phyloP scores from a whole-genome alignment of 2,329 filamentous ascomycete genomes.

The Whalleya microplaca region DNA sequence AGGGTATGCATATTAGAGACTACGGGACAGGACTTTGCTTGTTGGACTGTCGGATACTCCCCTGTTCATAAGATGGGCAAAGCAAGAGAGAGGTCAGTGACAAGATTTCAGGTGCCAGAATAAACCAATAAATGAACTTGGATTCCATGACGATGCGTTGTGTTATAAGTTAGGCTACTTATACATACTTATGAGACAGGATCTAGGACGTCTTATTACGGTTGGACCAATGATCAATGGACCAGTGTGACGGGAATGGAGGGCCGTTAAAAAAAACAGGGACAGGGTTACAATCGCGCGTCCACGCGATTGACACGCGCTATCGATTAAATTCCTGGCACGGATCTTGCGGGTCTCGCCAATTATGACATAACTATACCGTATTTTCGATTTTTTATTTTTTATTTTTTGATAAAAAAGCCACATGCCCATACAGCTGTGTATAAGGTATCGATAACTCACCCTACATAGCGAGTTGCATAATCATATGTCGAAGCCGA shows the following conservation, averaged over 20 bases:
- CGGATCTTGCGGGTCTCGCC: not conserved
- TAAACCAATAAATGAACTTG: not conserved
- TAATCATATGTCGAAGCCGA: too few relatives aligned
- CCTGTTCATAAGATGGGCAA: slow-evolving; percentile 9
- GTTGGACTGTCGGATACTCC: slow-evolving; percentile 10
- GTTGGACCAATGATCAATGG: too few relatives aligned
- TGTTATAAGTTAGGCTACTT: too few relatives aligned
- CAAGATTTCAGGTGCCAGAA: not conserved
- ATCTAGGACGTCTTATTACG: too few relatives aligned
- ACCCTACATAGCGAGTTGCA: too few relatives aligned
- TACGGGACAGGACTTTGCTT: slow-evolving; percentile 4
- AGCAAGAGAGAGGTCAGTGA: not conserved
- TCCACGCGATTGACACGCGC: not conserved
- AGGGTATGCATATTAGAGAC: slow-evolving; percentile 35
- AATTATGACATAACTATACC: not conserved
- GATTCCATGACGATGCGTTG: not conserved
- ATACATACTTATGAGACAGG: too few relatives aligned
- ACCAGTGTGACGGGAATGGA: too few relatives aligned
- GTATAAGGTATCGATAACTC: too few relatives aligned
- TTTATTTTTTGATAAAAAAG: not conserved
- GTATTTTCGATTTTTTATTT: too few relatives aligned
- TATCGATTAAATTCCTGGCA: not conserved
- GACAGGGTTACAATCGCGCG: not conserved
- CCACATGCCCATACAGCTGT: not conserved
- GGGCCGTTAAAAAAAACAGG: too few relatives aligned